A percentile compares a stretch with the other conserved stretches of the same genome.
phyloP scores from a whole-genome alignment of 2,329 filamentous ascomycete species.

The Xylaria sp. region DNA sequence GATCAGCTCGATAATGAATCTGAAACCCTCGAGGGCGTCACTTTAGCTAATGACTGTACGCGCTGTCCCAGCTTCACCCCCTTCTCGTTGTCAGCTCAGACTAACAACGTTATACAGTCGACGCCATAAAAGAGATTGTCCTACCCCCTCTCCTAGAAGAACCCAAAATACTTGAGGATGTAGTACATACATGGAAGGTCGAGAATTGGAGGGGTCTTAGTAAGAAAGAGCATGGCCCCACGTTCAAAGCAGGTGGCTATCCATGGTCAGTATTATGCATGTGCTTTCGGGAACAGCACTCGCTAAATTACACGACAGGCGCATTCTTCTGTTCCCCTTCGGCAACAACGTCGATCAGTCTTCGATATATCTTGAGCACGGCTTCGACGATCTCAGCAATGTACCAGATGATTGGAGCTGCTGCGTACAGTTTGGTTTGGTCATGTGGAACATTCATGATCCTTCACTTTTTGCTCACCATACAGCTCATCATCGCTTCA shows the following conservation, averaged over 20 bases:
- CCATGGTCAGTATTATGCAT: slow-evolving; percentile 75
- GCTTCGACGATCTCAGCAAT: slow-evolving; percentile 76
- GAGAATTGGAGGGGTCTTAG: slow-evolving; percentile 80
- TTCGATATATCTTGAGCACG: slow-evolving; percentile 97
- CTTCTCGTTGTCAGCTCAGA: slow-evolving; percentile 17
- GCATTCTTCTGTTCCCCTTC: slow-evolving; percentile 92
- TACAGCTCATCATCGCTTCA: slow-evolving; percentile 93
- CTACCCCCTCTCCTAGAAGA: slow-evolving; percentile 79
- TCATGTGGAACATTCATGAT: slow-evolving; percentile 93
- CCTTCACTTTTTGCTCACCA: slow-evolving; percentile 85
- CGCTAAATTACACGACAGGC: slow-evolving; percentile 63
- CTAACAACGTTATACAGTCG: slow-evolving; percentile 63
- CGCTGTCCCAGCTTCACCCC: slow-evolving; percentile 36
- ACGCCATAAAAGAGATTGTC: slow-evolving; percentile 85
- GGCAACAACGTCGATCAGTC: slow-evolving; percentile 95
- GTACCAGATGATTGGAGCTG: slow-evolving; percentile 95
- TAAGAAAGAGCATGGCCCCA: slow-evolving; percentile 86
- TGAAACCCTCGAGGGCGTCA: slow-evolving; percentile 59
- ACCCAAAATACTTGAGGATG: slow-evolving; percentile 80
- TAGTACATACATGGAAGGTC: slow-evolving; percentile 85
- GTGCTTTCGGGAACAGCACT: slow-evolving; percentile 6
- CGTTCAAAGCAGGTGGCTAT: slow-evolving; percentile 85
- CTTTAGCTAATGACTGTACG: slow-evolving; percentile 65
- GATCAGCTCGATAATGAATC: slow-evolving; percentile 61
- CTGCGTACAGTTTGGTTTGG: slow-evolving; percentile 93